These are phyloP conservation scores for Trichophyton schoenleinii DNA, from an alignment of 2,329 filamentous ascomycete genomes.

Conservation along the genomic window DNA sequence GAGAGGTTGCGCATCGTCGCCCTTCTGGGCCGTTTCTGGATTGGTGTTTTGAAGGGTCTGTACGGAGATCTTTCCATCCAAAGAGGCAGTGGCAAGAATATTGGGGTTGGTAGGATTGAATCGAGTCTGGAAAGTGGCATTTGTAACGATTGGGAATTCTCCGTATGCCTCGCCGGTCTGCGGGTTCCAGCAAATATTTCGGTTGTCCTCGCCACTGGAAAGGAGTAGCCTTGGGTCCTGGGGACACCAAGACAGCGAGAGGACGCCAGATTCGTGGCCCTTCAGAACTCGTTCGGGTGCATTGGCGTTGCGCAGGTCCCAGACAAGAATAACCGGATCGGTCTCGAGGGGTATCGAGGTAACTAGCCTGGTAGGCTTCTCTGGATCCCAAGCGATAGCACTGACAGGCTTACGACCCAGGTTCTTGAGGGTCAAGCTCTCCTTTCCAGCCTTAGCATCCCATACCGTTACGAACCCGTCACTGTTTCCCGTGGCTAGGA, in stretches of 20 bases:
- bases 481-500: constrained; percentile 82
- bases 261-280: constrained; percentile 86
- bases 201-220: constrained; percentile 93
- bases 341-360: constrained; percentile 85
- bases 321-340: constrained; percentile 75
- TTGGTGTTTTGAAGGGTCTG: constrained; percentile 94
- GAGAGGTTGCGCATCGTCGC: constrained; percentile 52
- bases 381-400: constrained; percentile 93
- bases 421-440: constrained; percentile 86
- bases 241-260: constrained; percentile 89
- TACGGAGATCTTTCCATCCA: constrained; percentile 89
- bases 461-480: constrained; percentile 95
- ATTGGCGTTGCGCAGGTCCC: constrained; percentile 93
- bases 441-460: constrained; percentile 97
- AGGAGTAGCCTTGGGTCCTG: constrained; percentile 82
- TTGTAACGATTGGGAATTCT: constrained; percentile 94
- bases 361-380: constrained; percentile 81
- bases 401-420: constrained; percentile 82
- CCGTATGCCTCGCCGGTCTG: constrained; percentile 77
- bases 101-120: constrained; percentile 91
- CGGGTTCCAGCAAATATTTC: constrained; percentile 91
- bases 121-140: constrained; percentile 93
- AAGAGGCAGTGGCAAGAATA: constrained; percentile 86
- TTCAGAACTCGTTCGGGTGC: constrained; percentile 69
- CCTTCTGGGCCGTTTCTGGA: constrained; percentile 53